These are phyloP conservation scores for Ilyonectria robusta DNA, from an alignment of 2,329 filamentous ascomycete species.

Conservation along the genomic window DNA sequence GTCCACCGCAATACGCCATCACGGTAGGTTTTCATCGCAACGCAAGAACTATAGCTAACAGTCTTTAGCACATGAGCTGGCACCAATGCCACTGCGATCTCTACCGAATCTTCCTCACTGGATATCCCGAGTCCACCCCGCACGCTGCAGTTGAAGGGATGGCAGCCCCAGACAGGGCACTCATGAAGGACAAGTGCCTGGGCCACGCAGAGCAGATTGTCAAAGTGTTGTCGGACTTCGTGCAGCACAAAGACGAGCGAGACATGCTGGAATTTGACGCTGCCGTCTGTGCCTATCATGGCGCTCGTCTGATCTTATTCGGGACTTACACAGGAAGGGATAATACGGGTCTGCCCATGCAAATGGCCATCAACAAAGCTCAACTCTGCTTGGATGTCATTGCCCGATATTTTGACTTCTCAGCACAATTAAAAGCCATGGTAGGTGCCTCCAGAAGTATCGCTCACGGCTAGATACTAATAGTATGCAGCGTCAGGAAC, in stretches of 20 bases:
- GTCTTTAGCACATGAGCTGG: constrained; percentile 49
- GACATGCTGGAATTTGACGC: constrained; percentile 57
- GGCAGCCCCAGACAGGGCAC: constrained; percentile 35
- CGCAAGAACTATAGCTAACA: background rate
- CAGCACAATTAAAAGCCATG: constrained; percentile 46
- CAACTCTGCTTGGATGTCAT: constrained; percentile 46
- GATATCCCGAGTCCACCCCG: constrained; percentile 57
- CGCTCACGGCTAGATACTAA: background rate
- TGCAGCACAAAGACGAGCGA: constrained; percentile 47
- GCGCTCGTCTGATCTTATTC: constrained; percentile 56
- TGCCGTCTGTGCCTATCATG: constrained; percentile 60
- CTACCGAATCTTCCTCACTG: constrained; percentile 59
- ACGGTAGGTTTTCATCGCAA: constrained; percentile 30
- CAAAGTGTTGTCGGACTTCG: constrained; percentile 52
- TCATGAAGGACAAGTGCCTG: constrained; percentile 52
- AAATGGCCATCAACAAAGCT: constrained; percentile 46
- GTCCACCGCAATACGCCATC: constrained; percentile 40
- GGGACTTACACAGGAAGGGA: constrained; percentile 44
- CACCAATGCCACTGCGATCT: constrained; percentile 61
- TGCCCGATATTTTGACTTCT: constrained; percentile 47
- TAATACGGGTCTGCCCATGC: constrained; percentile 45
- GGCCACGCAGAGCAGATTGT: constrained; percentile 57
- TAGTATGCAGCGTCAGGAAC: constrained; percentile 40
- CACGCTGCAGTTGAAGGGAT: constrained; percentile 51
- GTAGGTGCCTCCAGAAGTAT: background rate